These are phyloP conservation scores for Ustulina deusta DNA, from an alignment of 2,329 filamentous ascomycete genomes.

Conservation along the genomic window DNA sequence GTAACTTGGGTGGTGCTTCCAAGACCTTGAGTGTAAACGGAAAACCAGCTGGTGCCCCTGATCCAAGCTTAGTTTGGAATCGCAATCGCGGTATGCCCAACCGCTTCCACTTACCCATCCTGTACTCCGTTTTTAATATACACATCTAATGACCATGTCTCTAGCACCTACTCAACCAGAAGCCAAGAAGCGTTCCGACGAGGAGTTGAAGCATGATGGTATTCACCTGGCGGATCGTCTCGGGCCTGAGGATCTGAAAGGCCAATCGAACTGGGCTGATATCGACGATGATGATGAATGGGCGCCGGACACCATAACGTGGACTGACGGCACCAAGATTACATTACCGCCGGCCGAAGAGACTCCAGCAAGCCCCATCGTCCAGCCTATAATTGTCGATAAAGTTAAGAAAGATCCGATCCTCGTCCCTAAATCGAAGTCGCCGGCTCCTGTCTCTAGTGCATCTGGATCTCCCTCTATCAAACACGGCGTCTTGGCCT, in stretches of 20 bases:
- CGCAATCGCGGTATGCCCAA: constrained; percentile 79
- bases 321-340: constrained; percentile 89
- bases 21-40: constrained; percentile 64
- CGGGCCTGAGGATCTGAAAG: constrained; percentile 78
- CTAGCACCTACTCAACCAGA: constrained; percentile 74
- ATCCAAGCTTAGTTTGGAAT: constrained; percentile 85
- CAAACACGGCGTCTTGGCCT: constrained; percentile 61
- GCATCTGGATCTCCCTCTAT: constrained; percentile 55
- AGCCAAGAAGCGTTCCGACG: constrained; percentile 85
- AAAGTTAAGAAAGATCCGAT: constrained; percentile 57
- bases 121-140: not conserved
- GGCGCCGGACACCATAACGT: constrained; percentile 86
- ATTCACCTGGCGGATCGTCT: constrained; percentile 86
- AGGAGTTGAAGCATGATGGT: constrained; percentile 87
- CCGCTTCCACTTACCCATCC: not conserved
- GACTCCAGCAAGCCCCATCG: constrained; percentile 46
- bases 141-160: constrained; percentile 17
- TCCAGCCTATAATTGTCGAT: constrained; percentile 51
- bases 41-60: constrained; percentile 71
- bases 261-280: constrained; percentile 88
- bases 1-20: constrained; percentile 66
- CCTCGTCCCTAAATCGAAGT: constrained; percentile 57
- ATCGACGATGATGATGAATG: constrained; percentile 91
- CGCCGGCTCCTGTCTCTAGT: constrained; percentile 55
- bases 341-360: constrained; percentile 75